Conservation (phyloP, 371 early-diverging fungal genomes). For the Rhizopus arrhizus region DNA sequence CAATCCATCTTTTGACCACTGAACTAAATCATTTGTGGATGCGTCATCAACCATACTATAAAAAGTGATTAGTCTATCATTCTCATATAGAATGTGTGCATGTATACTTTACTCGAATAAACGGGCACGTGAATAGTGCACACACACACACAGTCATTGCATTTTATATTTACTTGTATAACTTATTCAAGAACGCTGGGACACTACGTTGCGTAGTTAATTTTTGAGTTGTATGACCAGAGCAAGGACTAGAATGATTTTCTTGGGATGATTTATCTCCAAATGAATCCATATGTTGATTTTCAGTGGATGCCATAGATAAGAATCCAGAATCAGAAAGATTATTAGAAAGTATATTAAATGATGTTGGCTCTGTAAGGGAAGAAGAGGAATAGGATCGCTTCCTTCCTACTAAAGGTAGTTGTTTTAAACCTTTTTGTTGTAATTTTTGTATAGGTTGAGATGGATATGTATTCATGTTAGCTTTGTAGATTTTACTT, state of each 20-base stretch:
- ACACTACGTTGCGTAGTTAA: constrained; percentile 55
- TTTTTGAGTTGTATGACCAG: background rate
- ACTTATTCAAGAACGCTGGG: constrained; percentile 86
- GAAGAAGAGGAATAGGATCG: constrained; percentile 28
- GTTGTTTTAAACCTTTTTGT: background rate
- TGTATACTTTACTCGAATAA: background rate
- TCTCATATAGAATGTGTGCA: background rate
- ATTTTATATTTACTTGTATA: constrained; percentile 61
- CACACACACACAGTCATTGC: background rate
- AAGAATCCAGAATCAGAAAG: constrained; percentile 34
- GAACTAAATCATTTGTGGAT: constrained; percentile 64
- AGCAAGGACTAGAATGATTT: background rate
- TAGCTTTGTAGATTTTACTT: background rate
- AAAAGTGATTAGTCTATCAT: background rate
- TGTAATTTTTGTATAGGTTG: constrained; percentile 1
- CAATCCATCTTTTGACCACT: constrained; percentile 74
- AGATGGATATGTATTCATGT: constrained; percentile 2
- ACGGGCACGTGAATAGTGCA: background rate
- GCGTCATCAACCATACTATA: constrained; percentile 73
- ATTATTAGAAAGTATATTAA: constrained; percentile 16
- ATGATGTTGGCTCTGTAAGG: constrained; percentile 4
- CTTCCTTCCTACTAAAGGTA: constrained; percentile 7
- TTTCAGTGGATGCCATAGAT: constrained; percentile 11
- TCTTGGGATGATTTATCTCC: constrained; percentile 4
- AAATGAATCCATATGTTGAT: background rate